Evolutionary conservation across 1,284 basidiomycete genomes (phyloP), one percentile per base, ranked within the genome.

Genomic region (Butyriboletus regius): DNA sequence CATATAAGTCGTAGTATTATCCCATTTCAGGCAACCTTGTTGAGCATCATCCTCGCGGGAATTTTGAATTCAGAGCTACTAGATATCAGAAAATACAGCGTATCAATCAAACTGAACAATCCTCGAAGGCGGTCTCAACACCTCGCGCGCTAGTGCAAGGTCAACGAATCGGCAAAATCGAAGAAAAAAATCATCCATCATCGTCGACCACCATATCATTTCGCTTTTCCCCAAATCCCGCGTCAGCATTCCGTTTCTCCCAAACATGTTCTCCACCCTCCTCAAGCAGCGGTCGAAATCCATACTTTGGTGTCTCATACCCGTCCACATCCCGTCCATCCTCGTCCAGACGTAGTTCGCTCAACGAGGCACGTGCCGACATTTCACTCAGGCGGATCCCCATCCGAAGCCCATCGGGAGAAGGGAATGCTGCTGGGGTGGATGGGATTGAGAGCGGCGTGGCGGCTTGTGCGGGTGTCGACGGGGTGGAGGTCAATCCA

Each of bases 371-470:
- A 8, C 64, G 60, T 10, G 62, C 60, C 7, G 63, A 62, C 49
- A 63, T 50, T 34, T 65, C 67, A 15, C 60, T 45, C 17, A 66
- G 39, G 1, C 53, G 65, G 22, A 67, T 55, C 4, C 51, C 64
- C 54, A 42, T 57, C 26, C 51, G 56, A 24, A 65, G 48, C 7
- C 47, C 58, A 37, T 68, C 63, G 2, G 64, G 58, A 20, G 54
- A 65, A 2, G 65, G 57, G 48, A 53, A 64, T 34, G 49, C 33
- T 39, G 53, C 46, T 7, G 62, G 62, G 9, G 62, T 64, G 13
- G 66, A 60, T 9, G 66, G 62, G 14, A 62, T 54, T 14, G 63
- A 66, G 18, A 53, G 50, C 7, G 62, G 62, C 4, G 62, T 67
- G 14, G 45, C 46, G 17, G 20, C 43, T 17, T 60, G 64, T 9